These are phyloP conservation scores for Penicillium psychrosexuale DNA, from an alignment of 2,329 filamentous ascomycete species.

Conservation along the genomic window DNA sequence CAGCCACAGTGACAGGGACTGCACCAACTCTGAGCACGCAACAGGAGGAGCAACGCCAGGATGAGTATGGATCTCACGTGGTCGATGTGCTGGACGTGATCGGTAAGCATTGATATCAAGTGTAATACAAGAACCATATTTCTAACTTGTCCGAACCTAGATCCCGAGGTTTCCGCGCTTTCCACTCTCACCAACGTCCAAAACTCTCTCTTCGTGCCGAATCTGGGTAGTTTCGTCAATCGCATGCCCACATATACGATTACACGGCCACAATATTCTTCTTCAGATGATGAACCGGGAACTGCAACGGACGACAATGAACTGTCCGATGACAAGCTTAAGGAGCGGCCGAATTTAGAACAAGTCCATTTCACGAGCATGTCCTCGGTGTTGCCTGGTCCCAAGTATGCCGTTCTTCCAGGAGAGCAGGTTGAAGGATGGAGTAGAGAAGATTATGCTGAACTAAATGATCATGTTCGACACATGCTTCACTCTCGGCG, in stretches of 20 bases:
- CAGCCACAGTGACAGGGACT: conserved; percentile 28
- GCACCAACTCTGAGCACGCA: conserved; percentile 13
- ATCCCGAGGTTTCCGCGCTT: conserved; percentile 78
- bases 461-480: conserved; percentile 80
- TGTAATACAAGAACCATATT: background rate
- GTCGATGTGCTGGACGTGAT: conserved; percentile 68
- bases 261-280: conserved; percentile 50
- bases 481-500: conserved; percentile 83
- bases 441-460: conserved; percentile 68
- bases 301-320: conserved; percentile 28
- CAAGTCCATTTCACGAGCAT: conserved; percentile 55
- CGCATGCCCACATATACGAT: conserved; percentile 75
- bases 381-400: conserved; percentile 64
- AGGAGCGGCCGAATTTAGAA: conserved; percentile 26
- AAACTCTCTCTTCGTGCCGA: conserved; percentile 82
- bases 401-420: conserved; percentile 75
- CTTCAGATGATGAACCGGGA: conserved; percentile 31
- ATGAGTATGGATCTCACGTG: conserved; percentile 60
- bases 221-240: conserved; percentile 72
- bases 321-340: conserved; percentile 25
- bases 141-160: conserved; percentile 46
- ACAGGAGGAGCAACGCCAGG: conserved; percentile 5
- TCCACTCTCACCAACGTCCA: conserved; percentile 85
- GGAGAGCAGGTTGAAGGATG: conserved; percentile 73
- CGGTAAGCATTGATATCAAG: conserved; percentile 48